phyloP scores from a whole-genome alignment of 164 flowering plant species.

The Magnolia changhungtana region DNA sequence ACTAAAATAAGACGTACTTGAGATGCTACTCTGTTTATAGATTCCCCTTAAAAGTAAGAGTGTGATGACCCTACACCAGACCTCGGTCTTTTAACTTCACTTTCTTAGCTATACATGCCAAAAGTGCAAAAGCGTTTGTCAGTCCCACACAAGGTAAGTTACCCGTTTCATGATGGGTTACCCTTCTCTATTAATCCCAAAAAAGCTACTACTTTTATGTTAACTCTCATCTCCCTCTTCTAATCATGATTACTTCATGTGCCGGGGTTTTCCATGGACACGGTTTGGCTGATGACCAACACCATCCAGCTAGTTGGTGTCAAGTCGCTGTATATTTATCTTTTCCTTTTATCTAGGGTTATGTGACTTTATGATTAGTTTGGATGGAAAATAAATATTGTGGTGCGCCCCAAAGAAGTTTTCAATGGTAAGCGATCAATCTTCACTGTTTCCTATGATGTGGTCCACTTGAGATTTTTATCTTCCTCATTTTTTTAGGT shows the following conservation, averaged over 20 bases:
- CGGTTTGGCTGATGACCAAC: no score
- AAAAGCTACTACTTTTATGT: background rate
- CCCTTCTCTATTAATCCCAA: background rate
- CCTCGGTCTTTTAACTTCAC: background rate
- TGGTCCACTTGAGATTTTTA: no score
- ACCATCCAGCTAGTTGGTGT: no score
- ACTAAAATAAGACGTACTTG: background rate
- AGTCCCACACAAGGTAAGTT: background rate
- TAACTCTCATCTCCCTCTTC: background rate
- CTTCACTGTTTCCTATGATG: no score
- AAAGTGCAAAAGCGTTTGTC: background rate
- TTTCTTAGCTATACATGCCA: background rate
- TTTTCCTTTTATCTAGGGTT: no score
- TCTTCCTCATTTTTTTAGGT: no score
- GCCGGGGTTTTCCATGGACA: background rate
- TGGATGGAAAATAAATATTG: no score
- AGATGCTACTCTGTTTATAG: background rate
- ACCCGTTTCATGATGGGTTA: background rate
- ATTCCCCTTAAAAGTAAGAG: background rate
- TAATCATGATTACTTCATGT: background rate
- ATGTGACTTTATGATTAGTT: no score
- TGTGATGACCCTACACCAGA: background rate
- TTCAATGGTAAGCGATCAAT: no score
- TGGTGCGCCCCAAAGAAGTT: no score
- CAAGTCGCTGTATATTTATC: no score